Evolutionary conservation across 208 protist genomes (phyloP).

Genomic region (Vickermania spadyakhi): DNA sequence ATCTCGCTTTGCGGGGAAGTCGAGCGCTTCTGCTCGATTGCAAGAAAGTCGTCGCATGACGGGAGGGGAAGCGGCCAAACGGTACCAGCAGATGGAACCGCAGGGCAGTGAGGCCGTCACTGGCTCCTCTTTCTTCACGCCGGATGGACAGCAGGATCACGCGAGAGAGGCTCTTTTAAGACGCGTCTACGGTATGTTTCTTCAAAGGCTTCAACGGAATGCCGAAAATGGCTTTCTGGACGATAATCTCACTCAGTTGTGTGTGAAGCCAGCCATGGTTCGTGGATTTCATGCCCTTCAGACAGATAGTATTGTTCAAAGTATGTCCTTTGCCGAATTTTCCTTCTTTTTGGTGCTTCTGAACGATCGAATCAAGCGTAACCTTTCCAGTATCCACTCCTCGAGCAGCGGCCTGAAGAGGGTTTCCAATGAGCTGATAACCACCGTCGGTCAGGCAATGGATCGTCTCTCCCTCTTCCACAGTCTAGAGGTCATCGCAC

Average conservation of each 20-base stretch:
- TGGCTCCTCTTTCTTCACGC: background rate
- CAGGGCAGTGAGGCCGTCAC: background rate
- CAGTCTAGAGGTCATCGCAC: background rate
- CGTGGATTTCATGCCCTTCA: background rate
- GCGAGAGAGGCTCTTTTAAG: background rate
- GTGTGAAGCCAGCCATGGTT: background rate
- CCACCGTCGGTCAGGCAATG: background rate
- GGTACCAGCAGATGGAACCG: background rate
- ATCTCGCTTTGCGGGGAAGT: background rate
- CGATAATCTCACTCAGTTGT: background rate
- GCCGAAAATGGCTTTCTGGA: background rate
- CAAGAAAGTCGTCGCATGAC: background rate
- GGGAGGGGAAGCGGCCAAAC: background rate
- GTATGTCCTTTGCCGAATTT: background rate
- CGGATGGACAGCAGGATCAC: background rate
- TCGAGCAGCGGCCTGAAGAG: background rate
- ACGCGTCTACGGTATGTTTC: background rate
- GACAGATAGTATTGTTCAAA: background rate
- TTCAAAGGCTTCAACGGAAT: background rate
- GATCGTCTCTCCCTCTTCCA: background rate
- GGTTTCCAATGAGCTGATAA: background rate
- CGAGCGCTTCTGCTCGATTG: background rate
- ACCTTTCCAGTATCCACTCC: background rate
- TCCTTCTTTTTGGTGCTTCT: background rate
- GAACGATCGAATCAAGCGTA: background rate